phyloP scores from a whole-genome alignment of 2,329 filamentous ascomycete genomes.

The Trichoderma simmonsii region DNA sequence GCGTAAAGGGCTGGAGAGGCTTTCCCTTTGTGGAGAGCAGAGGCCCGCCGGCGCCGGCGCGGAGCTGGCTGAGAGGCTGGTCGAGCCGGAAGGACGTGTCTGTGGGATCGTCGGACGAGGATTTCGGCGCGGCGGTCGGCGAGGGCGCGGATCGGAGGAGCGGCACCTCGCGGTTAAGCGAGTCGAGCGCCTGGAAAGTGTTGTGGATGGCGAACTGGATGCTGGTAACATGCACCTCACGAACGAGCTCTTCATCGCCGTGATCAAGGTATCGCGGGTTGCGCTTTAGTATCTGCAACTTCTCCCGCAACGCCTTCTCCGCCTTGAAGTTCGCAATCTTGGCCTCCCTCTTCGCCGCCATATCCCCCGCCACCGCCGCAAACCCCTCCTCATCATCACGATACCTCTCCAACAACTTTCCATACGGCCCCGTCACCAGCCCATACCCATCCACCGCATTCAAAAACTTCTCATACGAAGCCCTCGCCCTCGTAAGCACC shows the following conservation, averaged over 20 bases:
- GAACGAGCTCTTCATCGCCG: constrained; percentile 79
- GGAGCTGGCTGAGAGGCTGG: constrained; percentile 51
- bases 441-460: constrained; percentile 74
- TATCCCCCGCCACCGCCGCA: constrained; percentile 60
- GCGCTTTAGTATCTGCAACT: constrained; percentile 59
- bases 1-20: constrained; percentile 85
- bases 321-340: constrained; percentile 84
- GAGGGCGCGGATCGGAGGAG: constrained; percentile 73
- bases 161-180: constrained; percentile 77
- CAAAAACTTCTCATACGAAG: constrained; percentile 75
- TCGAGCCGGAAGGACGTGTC: constrained; percentile 71
- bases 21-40: constrained; percentile 76
- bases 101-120: constrained; percentile 24
- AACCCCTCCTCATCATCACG: constrained; percentile 69
- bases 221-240: constrained; percentile 74
- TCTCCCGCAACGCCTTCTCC: constrained; percentile 81
- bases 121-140: constrained; percentile 38
- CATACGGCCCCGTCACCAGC: constrained; percentile 62
- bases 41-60: constrained; percentile 58
- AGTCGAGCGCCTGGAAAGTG: constrained; percentile 83
- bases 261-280: constrained; percentile 53
- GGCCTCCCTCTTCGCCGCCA: constrained; percentile 68
- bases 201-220: constrained; percentile 71
- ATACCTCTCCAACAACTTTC: constrained; percentile 69
- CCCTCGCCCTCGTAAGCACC: constrained; percentile 61